Evolutionary conservation across 2,329 filamentous ascomycete genomes (phyloP).

Genomic region (Sporothrix dimorphospora): DNA sequence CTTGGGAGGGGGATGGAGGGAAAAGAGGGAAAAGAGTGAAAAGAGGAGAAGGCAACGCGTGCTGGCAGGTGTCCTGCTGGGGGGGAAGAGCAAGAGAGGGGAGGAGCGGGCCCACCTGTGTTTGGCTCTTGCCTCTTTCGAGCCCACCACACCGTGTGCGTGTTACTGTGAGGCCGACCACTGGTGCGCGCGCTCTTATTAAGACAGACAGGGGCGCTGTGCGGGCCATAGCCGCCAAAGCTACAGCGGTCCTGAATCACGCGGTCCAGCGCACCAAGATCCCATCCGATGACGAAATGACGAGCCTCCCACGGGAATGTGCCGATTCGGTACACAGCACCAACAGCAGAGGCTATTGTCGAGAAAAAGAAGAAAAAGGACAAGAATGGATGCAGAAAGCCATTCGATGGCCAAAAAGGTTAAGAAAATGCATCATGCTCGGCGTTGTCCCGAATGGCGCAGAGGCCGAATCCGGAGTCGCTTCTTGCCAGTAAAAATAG

Average conservation of each 20-base stretch:
- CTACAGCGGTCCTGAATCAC: neutral
- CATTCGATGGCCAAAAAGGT: neutral
- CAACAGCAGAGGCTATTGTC: neutral
- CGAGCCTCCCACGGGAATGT: neutral
- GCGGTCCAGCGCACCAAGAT: too few species aligned
- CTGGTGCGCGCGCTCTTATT: neutral
- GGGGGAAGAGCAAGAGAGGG: neutral
- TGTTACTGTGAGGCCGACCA: constrained; percentile 10
- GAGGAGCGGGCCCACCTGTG: neutral
- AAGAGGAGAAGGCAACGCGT: neutral
- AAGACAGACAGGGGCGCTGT: neutral
- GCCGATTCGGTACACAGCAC: neutral
- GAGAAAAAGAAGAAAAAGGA: neutral
- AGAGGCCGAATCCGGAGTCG: constrained; percentile 19
- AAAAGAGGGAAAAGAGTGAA: neutral
- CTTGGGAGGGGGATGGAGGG: neutral
- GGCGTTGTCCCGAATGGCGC: neutral
- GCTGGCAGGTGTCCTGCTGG: neutral
- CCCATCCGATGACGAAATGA: constrained; percentile 18
- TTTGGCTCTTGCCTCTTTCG: too few species aligned
- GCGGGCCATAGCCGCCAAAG: neutral
- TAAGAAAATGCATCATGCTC: neutral
- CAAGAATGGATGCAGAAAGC: neutral
- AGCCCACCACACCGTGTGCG: constrained; percentile 1
- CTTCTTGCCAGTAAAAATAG: neutral